Evolutionary conservation across 1,139 yeast genomes (phyloP).

Genomic region (Debaryomycetaceae sp.): DNA sequence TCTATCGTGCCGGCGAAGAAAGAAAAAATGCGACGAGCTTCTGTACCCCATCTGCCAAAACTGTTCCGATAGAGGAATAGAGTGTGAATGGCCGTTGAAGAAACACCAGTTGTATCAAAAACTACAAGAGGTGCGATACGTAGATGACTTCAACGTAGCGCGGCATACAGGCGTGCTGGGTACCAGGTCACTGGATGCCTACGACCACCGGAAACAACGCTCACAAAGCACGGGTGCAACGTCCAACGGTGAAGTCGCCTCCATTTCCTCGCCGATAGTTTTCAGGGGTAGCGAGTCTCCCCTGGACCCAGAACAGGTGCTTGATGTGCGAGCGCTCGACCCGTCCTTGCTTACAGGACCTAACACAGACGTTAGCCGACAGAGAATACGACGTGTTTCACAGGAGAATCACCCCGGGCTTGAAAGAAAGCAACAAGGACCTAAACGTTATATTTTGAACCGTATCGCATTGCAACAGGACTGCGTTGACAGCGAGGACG

Average conservation of each 20-base stretch:
- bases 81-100: slow-evolving; percentile 32
- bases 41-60: slow-evolving; percentile 34
- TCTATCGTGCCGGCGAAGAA: slow-evolving; percentile 36
- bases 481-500: slow-evolving; percentile 25
- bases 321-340: neutral
- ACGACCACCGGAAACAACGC: neutral
- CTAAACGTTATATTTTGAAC: slow-evolving; percentile 21
- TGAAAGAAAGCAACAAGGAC: neutral
- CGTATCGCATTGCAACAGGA: slow-evolving; percentile 44
- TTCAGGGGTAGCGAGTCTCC: neutral
- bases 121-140: slow-evolving; percentile 24
- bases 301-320: neutral
- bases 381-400: neutral
- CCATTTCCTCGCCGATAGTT: neutral
- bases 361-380: neutral
- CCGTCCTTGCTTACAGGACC: neutral
- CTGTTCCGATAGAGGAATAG: slow-evolving; percentile 21
- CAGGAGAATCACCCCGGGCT: neutral
- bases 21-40: slow-evolving; percentile 40
- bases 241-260: neutral
- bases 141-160: slow-evolving; percentile 9
- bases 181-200: neutral
- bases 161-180: neutral
- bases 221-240: neutral
- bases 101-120: slow-evolving; percentile 24